phyloP scores from a whole-genome alignment of 2,329 filamentous ascomycete genomes.

The Boeremia exigua region DNA sequence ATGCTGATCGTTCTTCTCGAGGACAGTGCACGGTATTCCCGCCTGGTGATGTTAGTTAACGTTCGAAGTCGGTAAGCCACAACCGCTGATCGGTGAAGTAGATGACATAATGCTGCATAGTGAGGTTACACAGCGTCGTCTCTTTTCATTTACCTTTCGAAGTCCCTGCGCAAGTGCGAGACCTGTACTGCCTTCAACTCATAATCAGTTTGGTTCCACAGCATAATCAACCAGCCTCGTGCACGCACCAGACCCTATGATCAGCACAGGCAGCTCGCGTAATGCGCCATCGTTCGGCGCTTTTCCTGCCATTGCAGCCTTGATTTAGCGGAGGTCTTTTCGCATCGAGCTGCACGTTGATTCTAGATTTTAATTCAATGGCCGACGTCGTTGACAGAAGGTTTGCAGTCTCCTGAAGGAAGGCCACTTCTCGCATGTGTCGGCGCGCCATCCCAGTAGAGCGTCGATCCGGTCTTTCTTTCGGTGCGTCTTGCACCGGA shows the following conservation, averaged over 20 bases:
- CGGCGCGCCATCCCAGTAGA: slow-evolving; percentile 4
- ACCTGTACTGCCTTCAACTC: slow-evolving; percentile 41
- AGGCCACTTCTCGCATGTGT: background rate
- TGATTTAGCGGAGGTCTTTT: background rate
- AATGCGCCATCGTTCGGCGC: background rate
- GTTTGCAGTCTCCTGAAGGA: slow-evolving; percentile 1
- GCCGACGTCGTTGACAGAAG: slow-evolving; percentile 10
- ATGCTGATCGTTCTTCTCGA: slow-evolving; percentile 61
- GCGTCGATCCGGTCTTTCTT: slow-evolving; percentile 1
- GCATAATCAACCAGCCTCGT: background rate
- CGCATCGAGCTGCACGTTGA: background rate
- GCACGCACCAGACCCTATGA: slow-evolving; percentile 43
- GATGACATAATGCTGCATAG: slow-evolving; percentile 9
- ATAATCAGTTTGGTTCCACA: slow-evolving; percentile 17
- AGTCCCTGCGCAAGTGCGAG: slow-evolving; percentile 48
- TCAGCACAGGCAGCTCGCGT: slow-evolving; percentile 30
- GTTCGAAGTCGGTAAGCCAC: background rate
- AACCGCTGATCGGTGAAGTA: background rate
- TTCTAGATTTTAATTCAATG: background rate
- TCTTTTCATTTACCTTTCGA: slow-evolving; percentile 34
- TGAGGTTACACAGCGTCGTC: background rate
- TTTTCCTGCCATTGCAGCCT: slow-evolving; percentile 6
- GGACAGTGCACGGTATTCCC: slow-evolving; percentile 57
- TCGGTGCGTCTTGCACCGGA: background rate
- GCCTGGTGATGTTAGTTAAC: slow-evolving; percentile 31